Evolutionary conservation across 1,139 yeast species (phyloP).

Genomic region (Blastobotrys serpentis): DNA sequence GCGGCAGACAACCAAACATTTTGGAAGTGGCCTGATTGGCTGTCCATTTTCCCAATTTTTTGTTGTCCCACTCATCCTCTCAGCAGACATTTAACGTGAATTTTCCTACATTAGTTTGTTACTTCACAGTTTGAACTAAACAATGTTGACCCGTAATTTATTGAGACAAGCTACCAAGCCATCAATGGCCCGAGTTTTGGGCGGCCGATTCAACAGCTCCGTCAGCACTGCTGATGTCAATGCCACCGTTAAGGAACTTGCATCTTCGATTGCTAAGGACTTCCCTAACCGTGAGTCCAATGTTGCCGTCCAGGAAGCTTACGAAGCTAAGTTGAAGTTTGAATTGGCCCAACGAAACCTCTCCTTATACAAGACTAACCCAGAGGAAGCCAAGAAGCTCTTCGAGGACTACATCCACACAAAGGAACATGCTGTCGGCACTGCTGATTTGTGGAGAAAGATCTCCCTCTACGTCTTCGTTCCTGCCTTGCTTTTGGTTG

Average conservation of each 20-base stretch:
- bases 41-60: too few relatives aligned
- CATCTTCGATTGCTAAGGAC: conserved; percentile 11
- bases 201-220: conserved; percentile 13
- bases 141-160: conserved; percentile 15
- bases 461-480: conserved; percentile 75
- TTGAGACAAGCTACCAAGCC: conserved; percentile 14
- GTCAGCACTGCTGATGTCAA: conserved; percentile 15
- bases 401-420: conserved; percentile 57
- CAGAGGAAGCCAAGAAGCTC: conserved; percentile 43
- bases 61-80: too few relatives aligned
- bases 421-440: conserved; percentile 72
- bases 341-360: conserved; percentile 14
- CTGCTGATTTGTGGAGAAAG: conserved; percentile 82
- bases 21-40: conserved; percentile 6
- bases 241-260: conserved; percentile 10
- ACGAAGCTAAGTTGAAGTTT: conserved; percentile 16
- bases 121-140: too few relatives aligned
- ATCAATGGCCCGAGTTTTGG: conserved; percentile 12
- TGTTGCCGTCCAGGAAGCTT: conserved; percentile 11
- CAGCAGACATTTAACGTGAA: not conserved
- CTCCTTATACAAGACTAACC: conserved; percentile 20
- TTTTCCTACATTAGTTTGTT: too few relatives aligned
- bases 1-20: too few relatives aligned
- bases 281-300: conserved; percentile 14
- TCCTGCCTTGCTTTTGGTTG: conserved; percentile 75